A percentile compares a stretch with the other conserved stretches of the same genome.
Conservation (phyloP, 2,329 filamentous ascomycete genomes). For the Lachnellula suecica region DNA sequence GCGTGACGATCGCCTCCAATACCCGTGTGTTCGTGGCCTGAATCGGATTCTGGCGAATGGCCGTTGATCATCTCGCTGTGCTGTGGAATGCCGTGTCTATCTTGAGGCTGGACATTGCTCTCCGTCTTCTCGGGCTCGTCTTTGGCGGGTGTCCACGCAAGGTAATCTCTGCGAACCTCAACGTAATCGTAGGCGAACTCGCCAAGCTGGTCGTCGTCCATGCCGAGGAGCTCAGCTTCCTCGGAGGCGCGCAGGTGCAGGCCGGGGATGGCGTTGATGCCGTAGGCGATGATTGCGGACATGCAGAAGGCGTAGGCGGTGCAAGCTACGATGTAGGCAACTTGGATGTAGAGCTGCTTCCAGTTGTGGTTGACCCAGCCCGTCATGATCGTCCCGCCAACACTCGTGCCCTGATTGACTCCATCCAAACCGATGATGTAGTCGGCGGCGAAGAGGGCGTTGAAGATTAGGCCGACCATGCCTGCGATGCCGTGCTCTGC, state of each 20-base stretch:
- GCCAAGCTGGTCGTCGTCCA: slow-evolving; percentile 88
- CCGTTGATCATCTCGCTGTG: slow-evolving; percentile 67
- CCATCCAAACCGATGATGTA: slow-evolving; percentile 75
- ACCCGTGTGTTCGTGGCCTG: slow-evolving; percentile 40
- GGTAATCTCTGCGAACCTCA: slow-evolving; percentile 83
- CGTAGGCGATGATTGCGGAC: slow-evolving; percentile 70
- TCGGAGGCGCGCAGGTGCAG: slow-evolving; percentile 78
- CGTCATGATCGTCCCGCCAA: slow-evolving; percentile 56
- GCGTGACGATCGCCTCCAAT: slow-evolving; percentile 52
- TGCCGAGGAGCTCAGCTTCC: slow-evolving; percentile 80
- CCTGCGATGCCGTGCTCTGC: slow-evolving; percentile 70
- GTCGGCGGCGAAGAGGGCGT: slow-evolving; percentile 68
- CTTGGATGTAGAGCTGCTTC: slow-evolving; percentile 73
- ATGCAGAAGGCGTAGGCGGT: slow-evolving; percentile 71
- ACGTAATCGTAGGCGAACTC: slow-evolving; percentile 92
- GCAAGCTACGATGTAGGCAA: slow-evolving; percentile 70
- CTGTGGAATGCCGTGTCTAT: slow-evolving; percentile 71
- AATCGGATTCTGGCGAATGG: slow-evolving; percentile 40
- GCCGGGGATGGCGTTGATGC: slow-evolving; percentile 73
- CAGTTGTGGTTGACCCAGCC: slow-evolving; percentile 78
- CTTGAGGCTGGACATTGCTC: slow-evolving; percentile 57
- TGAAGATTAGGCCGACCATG: slow-evolving; percentile 70
- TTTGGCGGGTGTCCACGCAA: slow-evolving; percentile 80
- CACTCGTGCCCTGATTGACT: too few relatives aligned
- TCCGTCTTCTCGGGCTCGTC: slow-evolving; percentile 54